Conservation (phyloP, 2,329 filamentous ascomycete species). For the Gnomoniopsis sp. region DNA sequence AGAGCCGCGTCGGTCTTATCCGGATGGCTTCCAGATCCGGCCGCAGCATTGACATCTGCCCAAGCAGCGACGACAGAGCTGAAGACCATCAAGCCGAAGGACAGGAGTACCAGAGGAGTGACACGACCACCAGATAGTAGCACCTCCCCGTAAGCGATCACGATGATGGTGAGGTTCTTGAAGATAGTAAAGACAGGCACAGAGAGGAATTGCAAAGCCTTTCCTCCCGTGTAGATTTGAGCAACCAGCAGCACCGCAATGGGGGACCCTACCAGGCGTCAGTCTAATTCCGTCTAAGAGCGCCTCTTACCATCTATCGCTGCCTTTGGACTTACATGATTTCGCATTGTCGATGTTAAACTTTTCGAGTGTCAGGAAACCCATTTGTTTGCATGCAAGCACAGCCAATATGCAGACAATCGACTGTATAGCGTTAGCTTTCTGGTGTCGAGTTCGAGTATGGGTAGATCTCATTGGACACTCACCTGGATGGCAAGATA, state of each 20-base stretch:
- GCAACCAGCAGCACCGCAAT: slow-evolving; percentile 93
- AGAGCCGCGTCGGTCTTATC: slow-evolving; percentile 55
- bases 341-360: slow-evolving; percentile 88
- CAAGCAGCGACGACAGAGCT: slow-evolving; percentile 94
- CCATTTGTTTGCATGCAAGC: slow-evolving; percentile 72
- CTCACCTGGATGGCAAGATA: slow-evolving; percentile 86
- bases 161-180: slow-evolving; percentile 98
- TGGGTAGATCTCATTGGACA: neutral
- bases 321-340: slow-evolving; percentile 65
- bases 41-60: slow-evolving; percentile 89
- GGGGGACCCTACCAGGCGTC: slow-evolving; percentile 72
- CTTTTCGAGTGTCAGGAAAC: slow-evolving; percentile 73
- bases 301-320: too few species aligned
- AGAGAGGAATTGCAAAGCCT: slow-evolving; percentile 92
- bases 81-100: slow-evolving; percentile 94
- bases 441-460: neutral
- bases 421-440: slow-evolving; percentile 51
- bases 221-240: slow-evolving; percentile 98
- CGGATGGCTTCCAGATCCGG: slow-evolving; percentile 56
- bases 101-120: slow-evolving; percentile 80
- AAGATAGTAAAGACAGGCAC: slow-evolving; percentile 99
- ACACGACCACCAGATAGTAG: slow-evolving; percentile 97
- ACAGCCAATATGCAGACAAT: slow-evolving; percentile 87
- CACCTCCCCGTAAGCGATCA: slow-evolving; percentile 97
- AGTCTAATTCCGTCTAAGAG: neutral